These are phyloP conservation scores for Nannochloropsis oceanica DNA, from an alignment of 108 stramenopile genomes.

Conservation along the genomic window DNA sequence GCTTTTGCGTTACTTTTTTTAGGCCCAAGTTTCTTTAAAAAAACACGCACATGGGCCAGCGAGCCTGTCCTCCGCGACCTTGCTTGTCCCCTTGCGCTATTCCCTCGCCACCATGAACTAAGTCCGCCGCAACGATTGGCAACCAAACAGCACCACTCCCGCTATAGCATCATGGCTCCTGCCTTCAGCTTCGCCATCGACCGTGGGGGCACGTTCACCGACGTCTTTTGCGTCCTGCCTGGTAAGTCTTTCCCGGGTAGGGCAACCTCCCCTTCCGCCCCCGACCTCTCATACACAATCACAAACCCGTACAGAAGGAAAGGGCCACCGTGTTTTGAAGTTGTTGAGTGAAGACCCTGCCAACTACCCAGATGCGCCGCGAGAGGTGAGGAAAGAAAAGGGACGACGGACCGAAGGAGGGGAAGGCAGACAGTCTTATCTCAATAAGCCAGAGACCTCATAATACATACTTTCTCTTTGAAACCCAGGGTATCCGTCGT, in stretches of 20 bases:
- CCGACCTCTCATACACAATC: not conserved
- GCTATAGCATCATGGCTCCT: no score
- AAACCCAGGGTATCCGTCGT: conserved; percentile 50
- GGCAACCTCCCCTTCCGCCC: no score
- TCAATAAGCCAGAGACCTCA: not conserved
- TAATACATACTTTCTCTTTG: no score
- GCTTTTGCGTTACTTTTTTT: no score
- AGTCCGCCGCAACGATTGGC: no score
- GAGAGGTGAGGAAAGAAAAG: conserved; percentile 56
- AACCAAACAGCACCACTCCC: no score
- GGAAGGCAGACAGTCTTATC: not conserved
- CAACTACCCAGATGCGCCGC: conserved; percentile 89
- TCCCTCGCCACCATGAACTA: no score
- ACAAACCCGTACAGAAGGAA: not conserved
- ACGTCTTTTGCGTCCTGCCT: conserved; percentile 60
- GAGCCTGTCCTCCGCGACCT: no score
- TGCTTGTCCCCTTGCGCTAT: no score
- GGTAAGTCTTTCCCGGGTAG: not conserved
- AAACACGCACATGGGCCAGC: no score
- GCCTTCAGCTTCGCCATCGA: conserved; percentile 47
- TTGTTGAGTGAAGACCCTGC: conserved; percentile 77
- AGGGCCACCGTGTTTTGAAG: conserved; percentile 45
- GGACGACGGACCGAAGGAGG: not conserved
- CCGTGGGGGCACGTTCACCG: conserved; percentile 95
- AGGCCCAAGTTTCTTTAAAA: no score